Base-by-base conservation (phyloP, 306 rosid genomes). In the Quercus robur region DNA sequence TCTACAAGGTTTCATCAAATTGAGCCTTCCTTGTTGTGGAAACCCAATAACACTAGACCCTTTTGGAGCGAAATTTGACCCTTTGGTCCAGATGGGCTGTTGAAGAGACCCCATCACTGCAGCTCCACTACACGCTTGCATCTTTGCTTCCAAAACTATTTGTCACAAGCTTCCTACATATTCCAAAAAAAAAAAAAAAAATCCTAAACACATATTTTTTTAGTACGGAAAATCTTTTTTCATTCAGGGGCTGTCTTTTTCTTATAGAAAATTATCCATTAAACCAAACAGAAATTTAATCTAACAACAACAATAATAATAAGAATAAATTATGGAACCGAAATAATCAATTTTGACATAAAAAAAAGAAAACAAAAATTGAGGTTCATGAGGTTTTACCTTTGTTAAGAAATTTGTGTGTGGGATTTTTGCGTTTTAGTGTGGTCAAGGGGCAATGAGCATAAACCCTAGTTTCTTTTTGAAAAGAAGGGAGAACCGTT, bases 91-190 rank as follows among this genome's bases (percentile, higher is more conserved):
- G 75, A 80, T 73, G 41, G 86, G 80, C 81, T 88, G 90, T 75
- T 91, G 94, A 75, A 88, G 58, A 58, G 91, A 86, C 75, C 93
- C 92, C 93, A 85, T 88, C 83, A 87, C 63, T 12, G 91, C 84
- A 77, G 81, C 80, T 79, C 92, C 89, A 74, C 81, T 31, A 38
- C 83, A 80, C 23, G 90, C 86, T 73, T 90, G 93, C 97, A 92
- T 92, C 82, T 58, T 86, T 21, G 62, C 79, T 67, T 77, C 76
- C 58, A 28, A 73, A 4, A 30, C 66, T 51, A 52, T 31, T 1
- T 30, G 17, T 33, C 59, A 54, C 57, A 74, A 56, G 1, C 75
- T 55, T n/a, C 79, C 72, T 71, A 64, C 71, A 52, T 2, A 54
- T 19, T 66, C 11, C 72, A 17, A 35, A 68, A 33, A 33, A 4